phyloP scores from a whole-genome alignment of 345 rosid species.

The Capsella bursapastoris region DNA sequence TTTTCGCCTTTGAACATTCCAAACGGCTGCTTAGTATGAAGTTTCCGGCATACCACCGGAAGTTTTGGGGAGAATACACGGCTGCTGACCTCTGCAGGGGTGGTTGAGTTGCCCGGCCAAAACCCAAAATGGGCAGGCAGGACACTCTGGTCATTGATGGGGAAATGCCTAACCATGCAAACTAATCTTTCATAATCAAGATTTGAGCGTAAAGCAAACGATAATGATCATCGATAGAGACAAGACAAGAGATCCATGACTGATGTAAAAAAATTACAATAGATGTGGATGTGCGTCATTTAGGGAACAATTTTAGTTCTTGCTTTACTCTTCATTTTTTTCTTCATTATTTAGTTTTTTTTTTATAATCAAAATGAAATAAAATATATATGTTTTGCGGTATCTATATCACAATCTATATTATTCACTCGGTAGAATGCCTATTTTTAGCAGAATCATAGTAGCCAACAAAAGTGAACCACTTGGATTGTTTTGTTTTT shows the following conservation, averaged over 20 bases:
- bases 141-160: slow-evolving; percentile 16
- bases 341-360: not conserved
- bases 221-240: slow-evolving; percentile 4
- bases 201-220: slow-evolving; percentile 3
- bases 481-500: not conserved
- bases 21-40: slow-evolving; percentile 27
- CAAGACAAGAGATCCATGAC: slow-evolving; percentile 20
- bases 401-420: not conserved
- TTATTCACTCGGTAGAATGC: not conserved
- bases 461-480: not conserved
- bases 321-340: not conserved
- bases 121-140: slow-evolving; percentile 35
- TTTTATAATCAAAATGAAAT: not conserved
- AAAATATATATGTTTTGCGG: not conserved
- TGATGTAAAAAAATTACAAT: not conserved
- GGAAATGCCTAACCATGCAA: slow-evolving; percentile 45
- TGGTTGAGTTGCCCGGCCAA: slow-evolving; percentile 29
- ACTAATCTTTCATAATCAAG: slow-evolving; percentile 1
- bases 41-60: slow-evolving; percentile 44
- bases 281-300: slow-evolving; percentile 44
- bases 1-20: slow-evolving; percentile 55
- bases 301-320: slow-evolving; percentile 26
- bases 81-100: not conserved
- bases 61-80: slow-evolving; percentile 17
- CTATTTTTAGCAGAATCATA: not conserved